phyloP scores from a whole-genome alignment of 352 stramenopile genomes.

The Blastocystis sp. region DNA sequence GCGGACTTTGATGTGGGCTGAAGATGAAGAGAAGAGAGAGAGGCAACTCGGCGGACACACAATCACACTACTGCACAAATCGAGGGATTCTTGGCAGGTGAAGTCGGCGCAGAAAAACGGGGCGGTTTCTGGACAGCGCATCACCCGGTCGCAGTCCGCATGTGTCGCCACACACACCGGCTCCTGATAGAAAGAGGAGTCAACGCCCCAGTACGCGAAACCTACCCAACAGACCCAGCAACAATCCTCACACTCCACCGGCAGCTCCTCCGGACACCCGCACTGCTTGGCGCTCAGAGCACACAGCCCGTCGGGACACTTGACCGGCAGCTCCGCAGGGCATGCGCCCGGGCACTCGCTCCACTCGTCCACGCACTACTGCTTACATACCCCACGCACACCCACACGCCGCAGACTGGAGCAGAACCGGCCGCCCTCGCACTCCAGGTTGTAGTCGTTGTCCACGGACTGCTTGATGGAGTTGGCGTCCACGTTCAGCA shows the following conservation, averaged over 20 bases:
- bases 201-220: slow-evolving; percentile 3
- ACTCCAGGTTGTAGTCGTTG: slow-evolving; percentile 50
- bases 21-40: background rate
- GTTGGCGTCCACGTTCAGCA: slow-evolving; percentile 32
- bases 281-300: background rate
- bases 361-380: slow-evolving; percentile 22
- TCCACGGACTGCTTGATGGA: background rate
- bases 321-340: background rate
- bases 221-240: background rate
- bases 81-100: slow-evolving; percentile 50
- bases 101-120: slow-evolving; percentile 42
- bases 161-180: background rate
- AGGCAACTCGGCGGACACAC: slow-evolving; percentile 29
- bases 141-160: background rate
- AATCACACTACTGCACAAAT: slow-evolving; percentile 17
- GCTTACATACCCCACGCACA: background rate
- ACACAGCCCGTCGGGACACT: slow-evolving; percentile 43
- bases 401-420: background rate
- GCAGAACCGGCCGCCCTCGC: slow-evolving; percentile 38
- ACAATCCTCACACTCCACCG: slow-evolving; percentile 1
- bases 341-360: slow-evolving; percentile 37
- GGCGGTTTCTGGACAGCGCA: slow-evolving; percentile 5
- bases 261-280: slow-evolving; percentile 19
- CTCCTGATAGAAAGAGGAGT: slow-evolving; percentile 41
- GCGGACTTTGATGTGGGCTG: slow-evolving; percentile 48